Evolutionary conservation across 352 stramenopile species (phyloP), one percentile per base, ranked within the genome.

Genomic region (Pythium plurisporium): DNA sequence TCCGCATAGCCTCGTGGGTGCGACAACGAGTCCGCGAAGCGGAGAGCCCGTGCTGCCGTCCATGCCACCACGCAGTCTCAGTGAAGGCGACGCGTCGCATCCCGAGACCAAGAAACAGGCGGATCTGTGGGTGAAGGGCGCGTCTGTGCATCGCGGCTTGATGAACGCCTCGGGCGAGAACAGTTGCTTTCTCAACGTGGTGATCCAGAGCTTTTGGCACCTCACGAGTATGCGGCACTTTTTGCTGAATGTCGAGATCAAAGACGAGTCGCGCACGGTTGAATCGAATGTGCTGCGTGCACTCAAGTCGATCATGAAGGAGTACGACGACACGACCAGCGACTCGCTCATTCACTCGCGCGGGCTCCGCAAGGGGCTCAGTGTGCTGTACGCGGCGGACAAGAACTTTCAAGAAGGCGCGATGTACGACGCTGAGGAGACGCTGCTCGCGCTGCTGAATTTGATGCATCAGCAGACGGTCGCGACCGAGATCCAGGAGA

Each of bases 201-300:
- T 96, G 29, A 92, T 96, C 55, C 86, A 96, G 68, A 95, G 84
- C 67, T 93, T 96, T 59, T 96, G 87, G 87, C 86, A 95, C 59
- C 78, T 96, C 56, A 87, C 82, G 20, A 88, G 80, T 19, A 91
- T 96, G 72, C 80, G 87, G 9, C 83, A 90, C 29, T 89, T 90
- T 55, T 69, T 94, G 22, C 73, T 91, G 38, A 74, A 94, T 67
- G 81, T 91, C n/a, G 81, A 88, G 61, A 88, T 94, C 51, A 94
- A 91, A 54, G 82, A 91, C 31, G 76, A 76, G 26, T 84, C 76
- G 17, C 64, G 71, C 23, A 73, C 70, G 0, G 81, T 91, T 14
- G 83, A 89, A 52, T 73, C 81, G 1, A 91, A 91, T 56, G 83
- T 94, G 43, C 57, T 94, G 29, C 72, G 78, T 10, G 82, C 83